Percentiles rank a stretch among this genome's conserved stretches.
Evolutionary conservation across 345 rosid genomes (phyloP).

Genomic region (Citrus australasica): DNA sequence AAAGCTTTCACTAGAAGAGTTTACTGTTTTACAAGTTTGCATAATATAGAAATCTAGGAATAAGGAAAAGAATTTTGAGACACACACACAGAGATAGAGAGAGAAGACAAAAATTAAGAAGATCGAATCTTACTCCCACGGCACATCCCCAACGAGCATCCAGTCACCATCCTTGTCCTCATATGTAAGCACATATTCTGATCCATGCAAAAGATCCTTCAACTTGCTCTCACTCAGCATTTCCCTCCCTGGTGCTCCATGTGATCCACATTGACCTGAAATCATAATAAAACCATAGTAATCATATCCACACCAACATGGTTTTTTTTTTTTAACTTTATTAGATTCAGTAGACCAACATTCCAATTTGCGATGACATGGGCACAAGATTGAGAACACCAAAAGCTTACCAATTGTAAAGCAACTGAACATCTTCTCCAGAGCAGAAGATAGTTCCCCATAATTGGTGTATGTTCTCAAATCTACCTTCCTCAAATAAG

Average conservation of each 20-base stretch:
- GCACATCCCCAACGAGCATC: conserved; percentile 99
- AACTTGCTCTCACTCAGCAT: conserved; percentile 62
- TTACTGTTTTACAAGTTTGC: neutral
- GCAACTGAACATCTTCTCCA: conserved; percentile 93
- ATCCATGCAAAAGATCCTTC: conserved; percentile 83
- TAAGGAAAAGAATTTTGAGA: neutral
- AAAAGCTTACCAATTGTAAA: conserved; percentile 74
- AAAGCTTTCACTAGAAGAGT: neutral
- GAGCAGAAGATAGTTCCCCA: conserved; percentile 69
- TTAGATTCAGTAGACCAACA: neutral
- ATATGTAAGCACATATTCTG: conserved; percentile 82
- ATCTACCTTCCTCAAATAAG: conserved; percentile 87
- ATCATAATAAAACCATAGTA: conserved; percentile 15
- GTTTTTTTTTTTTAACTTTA: neutral
- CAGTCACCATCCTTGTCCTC: conserved; percentile 93
- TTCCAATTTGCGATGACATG: neutral
- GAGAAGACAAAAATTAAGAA: neutral
- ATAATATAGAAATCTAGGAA: neutral
- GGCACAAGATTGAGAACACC: conserved; percentile 1
- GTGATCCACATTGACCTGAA: conserved; percentile 73
- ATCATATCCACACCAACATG: conserved; percentile 2
- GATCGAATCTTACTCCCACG: conserved; percentile 76
- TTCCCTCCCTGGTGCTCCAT: conserved; percentile 60
- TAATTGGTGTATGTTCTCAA: conserved; percentile 67
- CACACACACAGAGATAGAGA: neutral